Evolutionary conservation across 2,329 filamentous ascomycete species (phyloP).

Genomic region (Talaromyces sp.): DNA sequence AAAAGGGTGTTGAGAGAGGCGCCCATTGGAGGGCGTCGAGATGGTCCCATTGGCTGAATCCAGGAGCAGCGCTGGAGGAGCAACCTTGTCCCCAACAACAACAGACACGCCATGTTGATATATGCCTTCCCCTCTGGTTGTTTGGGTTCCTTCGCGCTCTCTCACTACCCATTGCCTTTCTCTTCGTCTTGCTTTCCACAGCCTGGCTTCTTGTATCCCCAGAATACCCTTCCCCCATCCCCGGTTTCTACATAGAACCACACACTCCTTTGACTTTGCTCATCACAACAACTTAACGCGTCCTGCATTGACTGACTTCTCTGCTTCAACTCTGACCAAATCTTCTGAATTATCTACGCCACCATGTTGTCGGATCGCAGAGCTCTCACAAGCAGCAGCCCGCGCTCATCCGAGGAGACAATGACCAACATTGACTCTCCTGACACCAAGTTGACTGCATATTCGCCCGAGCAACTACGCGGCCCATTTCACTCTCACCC

Average conservation of each 20-base stretch:
- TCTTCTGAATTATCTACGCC: background rate
- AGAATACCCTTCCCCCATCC: background rate
- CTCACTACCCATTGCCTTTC: background rate
- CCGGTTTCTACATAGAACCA: background rate
- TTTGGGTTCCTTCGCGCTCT: background rate
- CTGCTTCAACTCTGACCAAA: background rate
- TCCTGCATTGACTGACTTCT: background rate
- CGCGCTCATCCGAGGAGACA: conserved; percentile 41
- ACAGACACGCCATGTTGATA: background rate
- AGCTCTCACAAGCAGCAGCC: conserved; percentile 31
- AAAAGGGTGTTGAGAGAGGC: background rate
- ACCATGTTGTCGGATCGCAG: conserved; percentile 10
- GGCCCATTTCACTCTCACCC: conserved; percentile 27
- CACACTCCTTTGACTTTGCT: background rate
- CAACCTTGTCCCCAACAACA: background rate
- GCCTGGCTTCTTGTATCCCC: background rate
- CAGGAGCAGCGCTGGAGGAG: background rate
- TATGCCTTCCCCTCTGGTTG: background rate
- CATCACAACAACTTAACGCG: background rate
- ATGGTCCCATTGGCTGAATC: background rate
- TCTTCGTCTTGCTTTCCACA: background rate
- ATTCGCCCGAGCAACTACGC: conserved; percentile 57
- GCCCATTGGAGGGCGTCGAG: background rate
- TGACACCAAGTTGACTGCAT: conserved; percentile 59
- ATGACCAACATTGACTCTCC: conserved; percentile 61